phyloP scores from a whole-genome alignment of 2,329 filamentous ascomycete genomes.

The Cladosporium phlei region DNA sequence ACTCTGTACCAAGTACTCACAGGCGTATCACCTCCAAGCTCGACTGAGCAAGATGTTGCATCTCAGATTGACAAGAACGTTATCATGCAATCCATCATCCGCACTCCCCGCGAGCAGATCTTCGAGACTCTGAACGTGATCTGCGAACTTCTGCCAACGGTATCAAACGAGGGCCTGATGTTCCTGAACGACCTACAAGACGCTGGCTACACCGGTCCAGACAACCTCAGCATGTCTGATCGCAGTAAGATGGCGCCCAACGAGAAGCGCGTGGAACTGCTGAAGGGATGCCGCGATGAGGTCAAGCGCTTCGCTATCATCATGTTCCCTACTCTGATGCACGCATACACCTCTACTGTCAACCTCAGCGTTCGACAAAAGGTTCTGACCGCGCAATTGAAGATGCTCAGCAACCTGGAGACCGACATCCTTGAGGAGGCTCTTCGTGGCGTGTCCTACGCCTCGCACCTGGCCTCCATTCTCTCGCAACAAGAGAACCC shows the following conservation, averaged over 20 bases:
- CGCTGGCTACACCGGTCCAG: slow-evolving; percentile 45
- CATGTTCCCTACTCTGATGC: slow-evolving; percentile 87
- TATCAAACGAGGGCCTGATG: slow-evolving; percentile 55
- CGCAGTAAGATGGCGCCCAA: slow-evolving; percentile 56
- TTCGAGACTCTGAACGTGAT: slow-evolving; percentile 97
- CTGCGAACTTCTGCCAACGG: slow-evolving; percentile 80
- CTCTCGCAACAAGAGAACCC: slow-evolving; percentile 92
- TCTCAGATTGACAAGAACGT: slow-evolving; percentile 92
- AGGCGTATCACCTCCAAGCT: slow-evolving; percentile 83
- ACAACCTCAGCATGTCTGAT: slow-evolving; percentile 40
- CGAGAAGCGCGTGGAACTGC: slow-evolving; percentile 74
- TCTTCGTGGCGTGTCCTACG: slow-evolving; percentile 82
- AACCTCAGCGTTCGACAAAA: slow-evolving; percentile 93
- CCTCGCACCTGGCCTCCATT: slow-evolving; percentile 91
- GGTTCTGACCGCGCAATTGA: slow-evolving; percentile 89
- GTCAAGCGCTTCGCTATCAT: slow-evolving; percentile 90
- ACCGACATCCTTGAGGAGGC: slow-evolving; percentile 78
- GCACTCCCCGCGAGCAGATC: slow-evolving; percentile 90
- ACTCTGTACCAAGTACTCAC: slow-evolving; percentile 96
- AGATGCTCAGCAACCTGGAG: slow-evolving; percentile 96
- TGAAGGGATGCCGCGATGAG: slow-evolving; percentile 78
- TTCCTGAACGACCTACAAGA: slow-evolving; percentile 48
- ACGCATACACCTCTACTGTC: slow-evolving; percentile 96
- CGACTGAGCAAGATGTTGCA: slow-evolving; percentile 64
- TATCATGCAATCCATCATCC: slow-evolving; percentile 97